Conservation (phyloP, 768 basidiomycete genomes). For the Coprinellus micaceus region DNA sequence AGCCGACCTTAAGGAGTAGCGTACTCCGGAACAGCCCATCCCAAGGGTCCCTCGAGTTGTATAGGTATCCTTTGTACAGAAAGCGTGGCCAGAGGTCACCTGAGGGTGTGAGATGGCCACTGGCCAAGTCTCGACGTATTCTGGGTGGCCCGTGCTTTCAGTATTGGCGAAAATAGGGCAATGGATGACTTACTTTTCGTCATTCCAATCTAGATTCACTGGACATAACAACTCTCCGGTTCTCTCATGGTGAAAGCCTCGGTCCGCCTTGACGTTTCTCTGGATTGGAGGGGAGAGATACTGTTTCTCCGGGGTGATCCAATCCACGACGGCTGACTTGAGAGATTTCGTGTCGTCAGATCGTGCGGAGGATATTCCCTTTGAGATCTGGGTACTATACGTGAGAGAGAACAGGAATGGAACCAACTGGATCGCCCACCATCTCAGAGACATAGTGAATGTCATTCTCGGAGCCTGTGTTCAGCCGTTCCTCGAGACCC, state of each 20-base stretch:
- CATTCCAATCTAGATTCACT: constrained; percentile 9
- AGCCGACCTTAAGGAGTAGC: constrained; percentile 20
- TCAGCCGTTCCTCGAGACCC: constrained; percentile 10
- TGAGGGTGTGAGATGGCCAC: constrained; percentile 11
- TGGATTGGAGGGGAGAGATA: constrained; percentile 9
- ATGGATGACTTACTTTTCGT: background rate
- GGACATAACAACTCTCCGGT: constrained; percentile 18
- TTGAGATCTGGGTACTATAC: too few species aligned
- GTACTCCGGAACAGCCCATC: constrained; percentile 20
- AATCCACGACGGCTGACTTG: constrained; percentile 20
- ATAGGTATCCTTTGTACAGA: constrained; percentile 17
- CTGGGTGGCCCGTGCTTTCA: background rate
- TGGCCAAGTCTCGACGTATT: constrained; percentile 3
- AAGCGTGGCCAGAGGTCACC: constrained; percentile 25
- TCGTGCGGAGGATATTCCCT: constrained; percentile 18
- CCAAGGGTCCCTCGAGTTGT: constrained; percentile 24
- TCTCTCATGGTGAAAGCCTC: constrained; percentile 10
- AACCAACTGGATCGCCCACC: constrained; percentile 5
- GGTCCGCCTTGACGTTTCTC: constrained; percentile 9
- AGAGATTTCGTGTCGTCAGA: constrained; percentile 17
- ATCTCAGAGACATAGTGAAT: constrained; percentile 15
- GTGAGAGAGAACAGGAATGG: background rate
- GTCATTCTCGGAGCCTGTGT: constrained; percentile 18
- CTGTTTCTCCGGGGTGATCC: constrained; percentile 20
- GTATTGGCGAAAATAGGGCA: background rate